Conservation (phyloP, 345 rosid species). For the Melaleuca alternifolia region DNA sequence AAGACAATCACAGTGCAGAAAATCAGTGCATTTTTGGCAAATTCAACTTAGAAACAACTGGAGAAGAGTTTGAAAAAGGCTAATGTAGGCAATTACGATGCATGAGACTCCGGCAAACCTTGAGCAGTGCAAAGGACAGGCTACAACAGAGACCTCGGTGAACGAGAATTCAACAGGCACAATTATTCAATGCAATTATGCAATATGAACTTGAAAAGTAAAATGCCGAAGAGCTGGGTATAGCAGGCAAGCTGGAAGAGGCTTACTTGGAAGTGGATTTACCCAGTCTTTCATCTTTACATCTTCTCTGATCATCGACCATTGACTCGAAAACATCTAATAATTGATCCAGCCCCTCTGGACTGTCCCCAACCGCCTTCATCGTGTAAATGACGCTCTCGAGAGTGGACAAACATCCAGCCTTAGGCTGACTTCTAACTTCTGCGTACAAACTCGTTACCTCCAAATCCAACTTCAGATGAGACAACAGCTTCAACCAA, state of each 20-base stretch:
- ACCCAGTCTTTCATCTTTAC: slow-evolving; percentile 43
- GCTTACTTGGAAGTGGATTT: not conserved
- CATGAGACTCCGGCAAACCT: not conserved
- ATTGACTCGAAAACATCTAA: slow-evolving; percentile 70
- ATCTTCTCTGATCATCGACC: slow-evolving; percentile 71
- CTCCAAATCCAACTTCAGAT: slow-evolving; percentile 56
- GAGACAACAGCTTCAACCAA: slow-evolving; percentile 76
- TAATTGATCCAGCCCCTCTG: slow-evolving; percentile 40
- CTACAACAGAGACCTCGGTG: not conserved
- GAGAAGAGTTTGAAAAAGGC: not conserved
- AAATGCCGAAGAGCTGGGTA: not conserved
- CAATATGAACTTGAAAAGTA: not conserved
- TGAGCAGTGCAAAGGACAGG: not conserved
- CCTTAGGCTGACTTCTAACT: slow-evolving; percentile 68
- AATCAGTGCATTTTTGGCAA: not conserved
- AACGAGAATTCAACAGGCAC: not conserved
- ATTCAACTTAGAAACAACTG: not conserved
- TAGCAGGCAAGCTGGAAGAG: not conserved
- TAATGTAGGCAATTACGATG: not conserved
- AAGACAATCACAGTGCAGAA: not conserved
- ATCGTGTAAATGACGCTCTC: slow-evolving; percentile 68
- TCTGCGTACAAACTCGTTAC: slow-evolving; percentile 55
- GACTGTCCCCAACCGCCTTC: slow-evolving; percentile 46
- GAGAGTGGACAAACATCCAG: slow-evolving; percentile 65
- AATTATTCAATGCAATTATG: not conserved